These are phyloP conservation scores for Escovopsis sp. DNA, from an alignment of 2,329 filamentous ascomycete species.

Conservation along the genomic window DNA sequence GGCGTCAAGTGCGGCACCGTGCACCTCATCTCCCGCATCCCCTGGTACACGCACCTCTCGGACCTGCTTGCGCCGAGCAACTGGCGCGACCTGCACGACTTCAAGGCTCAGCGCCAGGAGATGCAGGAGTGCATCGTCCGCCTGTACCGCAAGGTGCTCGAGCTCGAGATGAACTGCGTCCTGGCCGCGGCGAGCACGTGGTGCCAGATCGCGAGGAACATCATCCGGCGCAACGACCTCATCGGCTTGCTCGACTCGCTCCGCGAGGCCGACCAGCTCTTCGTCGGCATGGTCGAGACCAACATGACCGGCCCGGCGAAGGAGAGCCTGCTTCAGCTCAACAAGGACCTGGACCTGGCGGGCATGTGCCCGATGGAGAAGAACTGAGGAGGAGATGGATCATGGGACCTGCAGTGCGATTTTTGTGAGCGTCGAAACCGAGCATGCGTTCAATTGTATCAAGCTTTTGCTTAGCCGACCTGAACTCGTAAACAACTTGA, in stretches of 20 bases:
- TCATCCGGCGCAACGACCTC: slow-evolving; percentile 21
- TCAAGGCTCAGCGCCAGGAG: slow-evolving; percentile 9
- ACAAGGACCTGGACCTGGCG: slow-evolving; percentile 6
- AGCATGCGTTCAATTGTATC: no score
- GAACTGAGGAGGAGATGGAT: no score
- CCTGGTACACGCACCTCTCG: slow-evolving; percentile 20
- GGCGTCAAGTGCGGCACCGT: slow-evolving; percentile 17
- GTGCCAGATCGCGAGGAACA: slow-evolving; percentile 22
- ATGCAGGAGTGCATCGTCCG: slow-evolving; percentile 12
- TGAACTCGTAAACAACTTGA: no score
- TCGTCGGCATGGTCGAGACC: slow-evolving; percentile 11
- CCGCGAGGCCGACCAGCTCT: slow-evolving; percentile 13
- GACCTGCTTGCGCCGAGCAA: slow-evolving; percentile 12
- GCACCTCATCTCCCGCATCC: slow-evolving; percentile 19
- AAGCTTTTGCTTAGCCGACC: no score
- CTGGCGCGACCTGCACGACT: slow-evolving; percentile 13
- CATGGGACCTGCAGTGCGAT: no score
- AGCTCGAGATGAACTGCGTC: slow-evolving; percentile 26
- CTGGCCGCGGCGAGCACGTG: slow-evolving; percentile 23
- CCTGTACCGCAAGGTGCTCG: slow-evolving; percentile 19
- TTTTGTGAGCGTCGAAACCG: no score
- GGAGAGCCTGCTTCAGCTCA: slow-evolving; percentile 7
- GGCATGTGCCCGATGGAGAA: neutral
- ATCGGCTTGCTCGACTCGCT: slow-evolving; percentile 14
- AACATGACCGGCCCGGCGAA: slow-evolving; percentile 8